Evolutionary conservation across 805 yeast species (phyloP).

Genomic region (Saccharomyces kudriavzevii): DNA sequence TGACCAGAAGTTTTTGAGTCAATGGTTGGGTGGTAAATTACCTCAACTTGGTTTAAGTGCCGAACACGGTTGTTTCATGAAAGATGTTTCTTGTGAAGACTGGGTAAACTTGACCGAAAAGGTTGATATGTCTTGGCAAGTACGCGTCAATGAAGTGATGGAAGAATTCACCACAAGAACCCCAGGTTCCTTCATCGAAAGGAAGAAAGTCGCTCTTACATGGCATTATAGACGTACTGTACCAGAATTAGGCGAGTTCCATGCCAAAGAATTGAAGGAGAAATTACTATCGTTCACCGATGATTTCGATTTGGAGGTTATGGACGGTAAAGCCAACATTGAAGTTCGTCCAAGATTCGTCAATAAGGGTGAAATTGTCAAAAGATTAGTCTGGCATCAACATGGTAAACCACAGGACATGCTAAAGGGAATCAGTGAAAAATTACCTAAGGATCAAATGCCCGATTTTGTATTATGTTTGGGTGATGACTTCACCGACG

Average conservation of each 20-base stretch:
- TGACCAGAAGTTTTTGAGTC: constrained; percentile 80
- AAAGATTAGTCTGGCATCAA: constrained; percentile 56
- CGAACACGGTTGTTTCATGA: constrained; percentile 95
- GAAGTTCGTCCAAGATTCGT: constrained; percentile 95
- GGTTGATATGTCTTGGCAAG: constrained; percentile 91
- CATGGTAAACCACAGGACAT: constrained; percentile 50
- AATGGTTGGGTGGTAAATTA: constrained; percentile 70
- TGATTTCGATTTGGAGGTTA: constrained; percentile 80
- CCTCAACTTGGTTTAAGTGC: constrained; percentile 76
- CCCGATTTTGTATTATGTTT: constrained; percentile 85
- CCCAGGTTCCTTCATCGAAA: constrained; percentile 81
- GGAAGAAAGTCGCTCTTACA: constrained; percentile 86
- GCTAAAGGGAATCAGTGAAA: constrained; percentile 28
- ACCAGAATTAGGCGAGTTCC: constrained; percentile 85
- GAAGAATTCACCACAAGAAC: constrained; percentile 74
- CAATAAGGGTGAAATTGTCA: constrained; percentile 94
- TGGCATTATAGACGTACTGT: constrained; percentile 97
- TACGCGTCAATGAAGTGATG: constrained; percentile 67
- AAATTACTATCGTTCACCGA: constrained; percentile 56
- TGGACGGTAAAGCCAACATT: constrained; percentile 94
- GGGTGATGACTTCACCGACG: constrained; percentile 96
- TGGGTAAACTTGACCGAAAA: constrained; percentile 84
- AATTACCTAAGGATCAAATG: constrained; percentile 35
- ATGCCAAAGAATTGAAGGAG: constrained; percentile 64
- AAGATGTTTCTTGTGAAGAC: constrained; percentile 48